Base-by-base conservation (phyloP, 1,139 yeast genomes). In the Suhomyces ambrosiae region DNA sequence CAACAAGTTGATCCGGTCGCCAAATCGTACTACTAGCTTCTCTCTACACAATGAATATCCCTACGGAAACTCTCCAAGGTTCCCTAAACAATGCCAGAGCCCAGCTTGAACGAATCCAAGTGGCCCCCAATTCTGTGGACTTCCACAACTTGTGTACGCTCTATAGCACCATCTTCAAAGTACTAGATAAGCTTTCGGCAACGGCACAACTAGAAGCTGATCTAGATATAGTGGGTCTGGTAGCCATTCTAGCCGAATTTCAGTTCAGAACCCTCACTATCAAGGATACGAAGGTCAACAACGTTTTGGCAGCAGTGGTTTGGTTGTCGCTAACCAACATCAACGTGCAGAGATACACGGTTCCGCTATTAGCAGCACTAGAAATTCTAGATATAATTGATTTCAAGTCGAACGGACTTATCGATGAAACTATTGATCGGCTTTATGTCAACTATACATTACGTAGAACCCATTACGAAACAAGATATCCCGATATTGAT, bases 311-410 rank as follows among this genome's bases (percentile, higher is more conserved):
- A 18, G 21, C 15, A 8, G 25, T 23, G 9, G 11, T 34, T 9
- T 34, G 37, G 37, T 19, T 29, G 18, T 11, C 27, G 14, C 21
- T 34, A 8, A 34, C 33, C 8, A 19, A 29, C 32, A 19, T 19
- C 17, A 28, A 23, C 9, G 29, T 34, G 11, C 32, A 24, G 29
- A 21, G 19, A 4, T 24, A 25, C 15, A 29, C 37, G 12, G 14
- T 23, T 4, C 33, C 33, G 3, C 8, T 3, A 3, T 11, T 3
- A 9, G 14, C 5, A 11, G n/a, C 24, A 5, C 10, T 23, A 23
- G 12, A 9, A n/a, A 23, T 9, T 11, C 10, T 23, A 11, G 5
- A 23, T 5, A n/a, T 9, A 7, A 6, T 23, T 6, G 10, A 5
- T 5, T n/a, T 11, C 6, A 18, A 18, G 7, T 10, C 24, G n/a